Percentiles rank a stretch among this genome's conserved stretches.
Conservation (phyloP, 2,329 filamentous ascomycete genomes). For the Paecilomyces formosus region DNA sequence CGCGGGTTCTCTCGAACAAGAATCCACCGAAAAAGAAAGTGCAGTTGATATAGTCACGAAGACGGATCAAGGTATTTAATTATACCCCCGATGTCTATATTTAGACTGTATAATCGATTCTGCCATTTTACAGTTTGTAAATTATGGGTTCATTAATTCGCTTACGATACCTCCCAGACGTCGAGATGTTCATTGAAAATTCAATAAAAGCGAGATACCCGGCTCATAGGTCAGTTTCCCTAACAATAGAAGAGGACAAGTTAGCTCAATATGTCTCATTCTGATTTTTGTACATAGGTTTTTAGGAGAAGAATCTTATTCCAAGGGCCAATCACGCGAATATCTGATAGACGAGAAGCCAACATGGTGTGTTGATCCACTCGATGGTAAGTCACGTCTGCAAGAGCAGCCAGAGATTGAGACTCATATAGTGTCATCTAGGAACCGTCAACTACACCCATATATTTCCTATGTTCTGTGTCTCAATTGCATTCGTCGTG, state of each 20-base stretch:
- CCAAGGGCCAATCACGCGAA: conserved; percentile 56
- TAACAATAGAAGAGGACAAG: background rate
- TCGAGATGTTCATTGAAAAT: conserved; percentile 61
- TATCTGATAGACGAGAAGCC: conserved; percentile 59
- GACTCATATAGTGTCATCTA: conserved; percentile 12
- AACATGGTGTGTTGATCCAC: conserved; percentile 70
- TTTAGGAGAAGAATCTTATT: conserved; percentile 70
- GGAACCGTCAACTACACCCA: conserved; percentile 74
- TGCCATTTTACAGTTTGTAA: background rate
- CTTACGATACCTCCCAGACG: conserved; percentile 43
- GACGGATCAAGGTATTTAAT: conserved; percentile 57
- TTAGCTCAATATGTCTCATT: background rate
- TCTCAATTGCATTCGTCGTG: conserved; percentile 64
- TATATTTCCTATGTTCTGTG: conserved; percentile 73
- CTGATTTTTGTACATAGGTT: conserved; percentile 44
- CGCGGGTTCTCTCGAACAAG: conserved; percentile 30
- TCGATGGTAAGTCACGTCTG: conserved; percentile 49
- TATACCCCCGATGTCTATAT: background rate
- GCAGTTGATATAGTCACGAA: conserved; percentile 72
- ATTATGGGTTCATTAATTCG: background rate
- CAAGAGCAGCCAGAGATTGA: background rate
- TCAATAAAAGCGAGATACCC: conserved; percentile 56
- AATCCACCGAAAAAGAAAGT: conserved; percentile 61
- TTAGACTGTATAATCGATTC: background rate
- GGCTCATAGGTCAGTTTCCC: conserved; percentile 51